Evolutionary conservation across 345 rosid species (phyloP).

Genomic region (Cardiospermum halicacabum): DNA sequence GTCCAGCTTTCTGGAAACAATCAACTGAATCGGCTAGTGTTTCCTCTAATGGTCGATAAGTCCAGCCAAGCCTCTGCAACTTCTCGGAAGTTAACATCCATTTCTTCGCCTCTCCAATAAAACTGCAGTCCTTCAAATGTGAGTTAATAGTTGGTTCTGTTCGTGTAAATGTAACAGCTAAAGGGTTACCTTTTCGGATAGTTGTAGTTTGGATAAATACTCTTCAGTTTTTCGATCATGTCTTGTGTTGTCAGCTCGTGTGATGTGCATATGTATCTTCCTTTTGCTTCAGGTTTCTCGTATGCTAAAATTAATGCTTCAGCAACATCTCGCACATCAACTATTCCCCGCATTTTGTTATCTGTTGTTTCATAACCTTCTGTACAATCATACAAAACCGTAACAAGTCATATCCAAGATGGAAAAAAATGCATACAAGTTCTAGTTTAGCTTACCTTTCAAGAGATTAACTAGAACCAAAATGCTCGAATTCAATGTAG

Average conservation of each 20-base stretch:
- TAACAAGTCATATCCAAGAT: too few species aligned
- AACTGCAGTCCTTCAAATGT: too few species aligned
- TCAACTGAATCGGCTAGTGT: slow-evolving; percentile 54
- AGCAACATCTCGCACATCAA: slow-evolving; percentile 35
- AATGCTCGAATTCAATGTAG: slow-evolving; percentile 4
- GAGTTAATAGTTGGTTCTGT: background rate
- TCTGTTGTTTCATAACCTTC: slow-evolving; percentile 39
- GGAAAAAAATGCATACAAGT: too few species aligned
- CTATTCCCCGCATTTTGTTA: slow-evolving; percentile 26
- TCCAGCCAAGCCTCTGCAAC: slow-evolving; percentile 53
- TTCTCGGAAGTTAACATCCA: slow-evolving; percentile 26
- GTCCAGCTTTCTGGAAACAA: slow-evolving; percentile 42
- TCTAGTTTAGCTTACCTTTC: too few species aligned
- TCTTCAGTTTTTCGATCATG: slow-evolving; percentile 46
- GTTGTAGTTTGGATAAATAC: slow-evolving; percentile 46
- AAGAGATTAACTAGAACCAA: slow-evolving; percentile 40
- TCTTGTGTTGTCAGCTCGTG: slow-evolving; percentile 18
- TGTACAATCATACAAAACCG: too few species aligned
- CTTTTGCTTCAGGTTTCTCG: slow-evolving; percentile 42
- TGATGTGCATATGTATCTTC: slow-evolving; percentile 52
- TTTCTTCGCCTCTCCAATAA: background rate
- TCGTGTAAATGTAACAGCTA: background rate
- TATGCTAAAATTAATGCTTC: slow-evolving; percentile 42
- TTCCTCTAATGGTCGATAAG: slow-evolving; percentile 47
- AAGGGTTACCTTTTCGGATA: slow-evolving; percentile 36